Evolutionary conservation across 208 protist genomes (phyloP), one percentile per base, ranked within the genome.

Genomic region (Herpetomonas samuelpessoai): DNA sequence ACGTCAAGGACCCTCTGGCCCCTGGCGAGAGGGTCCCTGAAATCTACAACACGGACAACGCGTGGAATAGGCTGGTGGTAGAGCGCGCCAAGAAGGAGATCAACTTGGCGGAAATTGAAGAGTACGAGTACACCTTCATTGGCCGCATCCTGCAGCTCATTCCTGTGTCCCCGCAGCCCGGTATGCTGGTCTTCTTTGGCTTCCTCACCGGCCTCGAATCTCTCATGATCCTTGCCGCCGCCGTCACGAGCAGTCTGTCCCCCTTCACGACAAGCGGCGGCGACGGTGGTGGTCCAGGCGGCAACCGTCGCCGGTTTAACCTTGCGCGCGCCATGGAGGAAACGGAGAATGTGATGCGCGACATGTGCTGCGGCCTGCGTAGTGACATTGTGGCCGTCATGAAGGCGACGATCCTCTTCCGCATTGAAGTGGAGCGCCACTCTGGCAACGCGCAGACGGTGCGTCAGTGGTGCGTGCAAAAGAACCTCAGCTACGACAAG

Each of bases 341-440:
- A 55, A 88, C 82, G 51, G 82, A 93, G 68, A 87, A 89, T 60
- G 71, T 76, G 24, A 92, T 92, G 79, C 64, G 69, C 27, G 60
- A 66, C 24, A 71, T 79, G 51, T 84, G 74, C 61, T 79, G 81
- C 19, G 82, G 76, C 19, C 61, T 79, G 30, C 74, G 68, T 21
- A 88, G 82, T 55, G 86, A 92, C 65, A 74, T 84, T 18, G 57
- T 92, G 2, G 59, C 82, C 25, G 68, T 76, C 0, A 77, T 86
- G 71, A 80, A 80, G 66, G 82, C 71, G 0, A 65, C 79, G 29
- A 59, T 92, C 38, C 79, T 86, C 64, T 85, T 84, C 27, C 71
- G 81, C 27, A 62, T 91, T 1, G 67, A 75, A 46, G 25, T 46
- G 39, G 70, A 62, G 63, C 55, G 46, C 61, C 48, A 73, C 46